phyloP scores from a whole-genome alignment of 202 grass and related monocot species.

The Setaria italica region DNA sequence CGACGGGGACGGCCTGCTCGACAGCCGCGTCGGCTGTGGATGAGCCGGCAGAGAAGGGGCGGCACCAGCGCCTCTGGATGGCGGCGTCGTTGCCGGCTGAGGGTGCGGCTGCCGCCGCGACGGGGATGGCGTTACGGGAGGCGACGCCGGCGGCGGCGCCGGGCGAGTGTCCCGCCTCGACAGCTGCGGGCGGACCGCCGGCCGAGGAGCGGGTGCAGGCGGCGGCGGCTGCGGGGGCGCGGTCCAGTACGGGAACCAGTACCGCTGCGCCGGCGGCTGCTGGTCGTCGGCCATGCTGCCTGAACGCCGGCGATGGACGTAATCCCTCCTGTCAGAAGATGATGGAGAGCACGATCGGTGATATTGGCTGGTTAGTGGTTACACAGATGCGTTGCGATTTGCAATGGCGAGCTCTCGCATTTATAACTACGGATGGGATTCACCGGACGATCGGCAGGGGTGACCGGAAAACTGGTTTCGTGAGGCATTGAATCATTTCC shows the following conservation, averaged over 20 bases:
- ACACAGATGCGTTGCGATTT: neutral
- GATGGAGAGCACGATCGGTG: neutral
- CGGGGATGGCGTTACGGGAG: conserved; percentile 22
- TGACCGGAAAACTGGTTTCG: neutral
- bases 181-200: neutral
- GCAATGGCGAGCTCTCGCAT: neutral
- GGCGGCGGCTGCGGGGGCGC: conserved; percentile 3
- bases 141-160: neutral
- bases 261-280: conserved; percentile 35
- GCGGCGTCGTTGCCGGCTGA: neutral
- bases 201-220: neutral
- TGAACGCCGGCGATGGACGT: neutral
- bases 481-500: neutral
- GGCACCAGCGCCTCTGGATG: neutral
- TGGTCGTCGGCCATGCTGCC: conserved; percentile 48
- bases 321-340: neutral
- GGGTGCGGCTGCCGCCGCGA: conserved; percentile 39
- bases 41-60: conserved; percentile 4
- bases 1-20: conserved; percentile 34
- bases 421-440: neutral
- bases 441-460: neutral
- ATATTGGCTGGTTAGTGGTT: neutral
- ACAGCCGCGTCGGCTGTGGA: conserved; percentile 36
- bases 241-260: conserved; percentile 54
- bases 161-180: conserved; percentile 36